These are phyloP conservation scores for Vigna unguiculata DNA, from an alignment of 306 rosid species.

Conservation along the genomic window DNA sequence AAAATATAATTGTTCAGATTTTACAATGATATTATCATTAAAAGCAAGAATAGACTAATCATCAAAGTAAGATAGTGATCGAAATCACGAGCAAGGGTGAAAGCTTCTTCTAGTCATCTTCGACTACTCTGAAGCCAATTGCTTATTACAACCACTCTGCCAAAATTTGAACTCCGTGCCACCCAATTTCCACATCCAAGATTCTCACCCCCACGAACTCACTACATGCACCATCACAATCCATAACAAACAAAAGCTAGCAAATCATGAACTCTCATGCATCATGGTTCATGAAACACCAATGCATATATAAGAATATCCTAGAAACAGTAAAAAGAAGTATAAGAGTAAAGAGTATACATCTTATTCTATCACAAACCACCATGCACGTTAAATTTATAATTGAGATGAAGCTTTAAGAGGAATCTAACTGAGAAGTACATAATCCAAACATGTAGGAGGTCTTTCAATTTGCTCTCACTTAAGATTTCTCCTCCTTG, in stretches of 20 bases:
- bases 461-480: too few species aligned
- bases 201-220: neutral
- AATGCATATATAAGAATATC: neutral
- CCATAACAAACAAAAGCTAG: neutral
- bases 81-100: conserved; percentile 86
- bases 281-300: too few species aligned
- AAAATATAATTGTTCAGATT: conserved; percentile 15
- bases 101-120: conserved; percentile 87
- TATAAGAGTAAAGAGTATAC: neutral
- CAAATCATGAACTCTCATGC: neutral
- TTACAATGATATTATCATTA: conserved; percentile 30
- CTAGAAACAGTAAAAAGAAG: neutral
- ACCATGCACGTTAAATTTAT: neutral
- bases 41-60: conserved; percentile 35
- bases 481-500: too few species aligned
- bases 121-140: conserved; percentile 81
- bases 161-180: conserved; percentile 21
- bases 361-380: neutral
- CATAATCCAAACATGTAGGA: too few species aligned
- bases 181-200: conserved; percentile 17
- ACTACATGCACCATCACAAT: conserved; percentile 28
- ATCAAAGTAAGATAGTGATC: conserved; percentile 87
- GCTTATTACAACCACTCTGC: conserved; percentile 89
- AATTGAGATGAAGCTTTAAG: too few species aligned
- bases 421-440: too few species aligned